Evolutionary conservation across 164 flowering plant genomes (phyloP), one percentile per base, ranked within the genome.

Genomic region (Liquidambar formosana): DNA sequence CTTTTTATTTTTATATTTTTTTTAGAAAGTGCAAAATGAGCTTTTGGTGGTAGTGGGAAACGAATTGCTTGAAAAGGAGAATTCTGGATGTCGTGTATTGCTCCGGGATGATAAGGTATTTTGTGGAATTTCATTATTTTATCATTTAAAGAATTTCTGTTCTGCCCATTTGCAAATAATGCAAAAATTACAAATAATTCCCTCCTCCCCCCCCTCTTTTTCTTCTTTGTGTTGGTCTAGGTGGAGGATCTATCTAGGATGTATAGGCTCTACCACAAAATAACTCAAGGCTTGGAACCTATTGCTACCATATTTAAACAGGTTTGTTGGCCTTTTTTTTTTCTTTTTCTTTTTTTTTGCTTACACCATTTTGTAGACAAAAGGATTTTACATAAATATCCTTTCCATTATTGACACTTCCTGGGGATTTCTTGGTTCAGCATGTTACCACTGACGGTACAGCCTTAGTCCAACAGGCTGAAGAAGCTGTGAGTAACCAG

Each of bases 101-200:
- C 85, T 85, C 23, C 75, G 78, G 62, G 87, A 81, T 77, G 81
- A 79, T 61, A 82, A 88, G 88, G 86, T 85, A 41, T 14, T 19
- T 41, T 52, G 10, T 33, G 57, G 18, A 2, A 1, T 5, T 0
- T 26, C 15, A 25, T 5, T 2, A 33, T 15, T 13, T 5, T 52
- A 25, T 47, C 1, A 44, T 18, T 63, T 18, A 41, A 41, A 16
- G n/a, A 28, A 28, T 21, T 22, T 16, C 25, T 33, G 41, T 6
- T 33, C 2, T 33, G 41, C 4, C 41, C 41, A 33, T 33, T 33
- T 33, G 41, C 41, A 33, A 33, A 33, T 33, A 33, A 33, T 2
- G 6, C 41, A 33, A 2, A 2, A 2, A 33, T 33, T 33, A 6
- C 41, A 33, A 33, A 33, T 33, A 33, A 33, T 33, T 33, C n/a